Base-by-base conservation (phyloP, 2,329 filamentous ascomycete species). In the Xylaria polymorpha region DNA sequence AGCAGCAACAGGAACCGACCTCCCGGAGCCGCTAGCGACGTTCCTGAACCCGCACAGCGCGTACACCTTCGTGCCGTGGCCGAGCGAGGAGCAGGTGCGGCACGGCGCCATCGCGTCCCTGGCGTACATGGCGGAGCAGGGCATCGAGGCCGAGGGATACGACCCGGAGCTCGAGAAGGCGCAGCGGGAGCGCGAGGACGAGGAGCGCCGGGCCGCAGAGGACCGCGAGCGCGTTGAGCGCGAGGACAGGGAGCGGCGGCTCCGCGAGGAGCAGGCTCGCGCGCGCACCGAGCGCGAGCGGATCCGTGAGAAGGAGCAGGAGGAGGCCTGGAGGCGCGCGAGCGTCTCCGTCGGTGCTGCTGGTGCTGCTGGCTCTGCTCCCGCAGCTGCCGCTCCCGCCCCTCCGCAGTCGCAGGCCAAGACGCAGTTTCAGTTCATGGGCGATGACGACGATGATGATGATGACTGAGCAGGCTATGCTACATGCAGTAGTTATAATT, bases 11-110 rank as follows among this genome's bases (percentile, higher is more conserved):
- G 72, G 73, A 14, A 84, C 83, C 0, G 81, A 78, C 4, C 82
- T 89, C 1, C 87, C 87, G 0, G 81, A 84, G 39, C 79, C 82
- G 61, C 80, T 87, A 68, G 81, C 80, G 61, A 81, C 82, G 62
- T 85, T 83, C 72, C 77, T 88, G 55, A 89, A 91, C 74, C 86
- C 88, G 0, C 79, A 85, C 20, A 84, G 85, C 9, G 85, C 86
- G 10, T 83, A 86, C 44, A 77, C 83, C n/a, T 97, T 94, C 81
- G 85, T 89, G 56, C 93, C 93, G 0, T 97, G 93, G 93, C 93
- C 93, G 0, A 84, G 83, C 35, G 89, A 93, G 71, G 88, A 91
- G 39, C 86, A 89, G 68, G 92, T 96, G 71, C 86, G 88, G 39
- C 82, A 83, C 18, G 92, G 93, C 43, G 89, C 90, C 1, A 83